Evolutionary conservation across 371 early-diverging fungal species (phyloP).

Genomic region (Syncephalastrum sp.): DNA sequence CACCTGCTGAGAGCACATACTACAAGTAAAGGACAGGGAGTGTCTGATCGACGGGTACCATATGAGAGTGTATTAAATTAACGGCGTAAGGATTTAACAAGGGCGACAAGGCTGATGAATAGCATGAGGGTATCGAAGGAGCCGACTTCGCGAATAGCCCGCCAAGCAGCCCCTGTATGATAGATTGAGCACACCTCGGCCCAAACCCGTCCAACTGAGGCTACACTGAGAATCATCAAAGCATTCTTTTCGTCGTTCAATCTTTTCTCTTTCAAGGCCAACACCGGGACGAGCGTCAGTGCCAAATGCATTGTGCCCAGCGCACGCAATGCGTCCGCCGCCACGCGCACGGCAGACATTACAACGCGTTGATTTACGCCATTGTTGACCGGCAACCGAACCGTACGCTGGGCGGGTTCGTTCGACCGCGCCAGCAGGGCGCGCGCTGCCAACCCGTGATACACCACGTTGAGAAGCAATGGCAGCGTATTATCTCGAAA

Average conservation of each 20-base stretch:
- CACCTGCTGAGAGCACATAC: too few species aligned
- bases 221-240: conserved; percentile 30
- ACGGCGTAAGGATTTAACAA: conserved; percentile 32
- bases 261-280: conserved; percentile 36
- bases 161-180: conserved; percentile 22
- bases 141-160: conserved; percentile 32
- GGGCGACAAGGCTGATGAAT: conserved; percentile 27
- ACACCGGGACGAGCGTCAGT: conserved; percentile 25
- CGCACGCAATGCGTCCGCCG: conserved; percentile 29
- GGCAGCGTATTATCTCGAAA: conserved; percentile 47
- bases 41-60: too few species aligned
- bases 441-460: conserved; percentile 35
- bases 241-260: conserved; percentile 35
- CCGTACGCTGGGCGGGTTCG: conserved; percentile 19
- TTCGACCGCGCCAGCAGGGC: conserved; percentile 21
- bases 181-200: conserved; percentile 8
- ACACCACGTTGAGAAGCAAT: conserved; percentile 31
- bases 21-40: too few species aligned
- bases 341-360: conserved; percentile 14
- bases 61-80: too few species aligned
- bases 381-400: conserved; percentile 12
- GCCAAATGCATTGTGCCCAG: conserved; percentile 39
- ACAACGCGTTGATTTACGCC: conserved; percentile 7
- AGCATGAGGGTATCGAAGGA: conserved; percentile 23
- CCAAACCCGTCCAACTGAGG: conserved; percentile 37